Conservation (phyloP, 306 rosid species). For the Arachis stenosperma region DNA sequence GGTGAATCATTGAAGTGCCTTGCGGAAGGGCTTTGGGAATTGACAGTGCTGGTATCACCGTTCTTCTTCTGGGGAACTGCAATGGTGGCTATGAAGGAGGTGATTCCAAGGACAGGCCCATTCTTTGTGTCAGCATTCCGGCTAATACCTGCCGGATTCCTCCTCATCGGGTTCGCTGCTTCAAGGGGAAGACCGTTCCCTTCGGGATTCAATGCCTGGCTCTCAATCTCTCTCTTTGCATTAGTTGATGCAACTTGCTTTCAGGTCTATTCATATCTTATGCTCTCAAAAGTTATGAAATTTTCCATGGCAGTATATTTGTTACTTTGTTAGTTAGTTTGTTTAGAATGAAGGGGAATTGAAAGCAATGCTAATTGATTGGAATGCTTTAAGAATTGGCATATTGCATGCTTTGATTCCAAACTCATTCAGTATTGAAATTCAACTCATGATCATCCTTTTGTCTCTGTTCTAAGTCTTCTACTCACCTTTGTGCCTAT, state of each 20-base stretch:
- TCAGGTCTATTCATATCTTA: conserved; percentile 51
- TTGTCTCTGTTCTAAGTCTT: conserved; percentile 15
- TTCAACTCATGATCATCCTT: not conserved
- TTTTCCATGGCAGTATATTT: not conserved
- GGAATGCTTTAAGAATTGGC: conserved; percentile 28
- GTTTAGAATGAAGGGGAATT: not conserved
- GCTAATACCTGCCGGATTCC: conserved; percentile 86
- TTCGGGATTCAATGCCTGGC: conserved; percentile 77
- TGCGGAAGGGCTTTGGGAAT: conserved; percentile 53
- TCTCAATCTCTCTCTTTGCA: conserved; percentile 77
- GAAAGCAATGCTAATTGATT: conserved; percentile 20
- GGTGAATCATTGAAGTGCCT: conserved; percentile 7
- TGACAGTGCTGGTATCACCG: conserved; percentile 80
- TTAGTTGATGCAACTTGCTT: conserved; percentile 84
- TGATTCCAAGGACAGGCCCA: conserved; percentile 80
- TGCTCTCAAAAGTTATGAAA: not conserved
- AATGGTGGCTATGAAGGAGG: conserved; percentile 98
- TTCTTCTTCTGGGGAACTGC: conserved; percentile 99
- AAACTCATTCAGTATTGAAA: conserved; percentile 26
- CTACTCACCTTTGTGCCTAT: not conserved
- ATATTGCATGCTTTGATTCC: conserved; percentile 44
- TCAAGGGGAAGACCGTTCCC: conserved; percentile 73
- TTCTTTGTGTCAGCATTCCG: conserved; percentile 86
- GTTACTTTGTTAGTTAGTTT: not conserved
- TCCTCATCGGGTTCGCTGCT: conserved; percentile 78